Evolutionary conservation across 305 asterid genomes (phyloP).

Genomic region (Petunia hybrid): DNA sequence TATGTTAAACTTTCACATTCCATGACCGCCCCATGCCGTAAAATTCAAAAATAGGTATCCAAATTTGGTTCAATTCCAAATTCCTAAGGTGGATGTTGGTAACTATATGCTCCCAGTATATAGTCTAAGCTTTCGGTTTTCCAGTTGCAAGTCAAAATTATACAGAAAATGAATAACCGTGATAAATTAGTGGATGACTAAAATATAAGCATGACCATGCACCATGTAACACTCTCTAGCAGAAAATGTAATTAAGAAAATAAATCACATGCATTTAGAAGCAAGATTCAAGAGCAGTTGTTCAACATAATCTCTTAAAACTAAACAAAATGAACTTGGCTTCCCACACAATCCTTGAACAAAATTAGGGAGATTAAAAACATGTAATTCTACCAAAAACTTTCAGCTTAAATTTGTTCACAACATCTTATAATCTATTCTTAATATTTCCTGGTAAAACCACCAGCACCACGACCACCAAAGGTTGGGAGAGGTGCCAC

Average conservation of each 20-base stretch:
- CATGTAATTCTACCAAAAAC: background rate
- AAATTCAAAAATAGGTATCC: no score
- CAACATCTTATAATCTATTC: background rate
- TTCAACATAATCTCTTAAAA: slow-evolving; percentile 2
- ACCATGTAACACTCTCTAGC: slow-evolving; percentile 15
- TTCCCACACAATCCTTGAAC: background rate
- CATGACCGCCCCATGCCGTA: no score
- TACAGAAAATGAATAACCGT: background rate
- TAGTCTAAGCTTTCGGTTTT: background rate
- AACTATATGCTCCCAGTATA: background rate
- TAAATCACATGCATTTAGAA: background rate
- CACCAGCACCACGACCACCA: slow-evolving; percentile 38
- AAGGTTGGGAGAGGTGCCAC: slow-evolving; percentile 30
- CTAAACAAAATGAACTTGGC: background rate
- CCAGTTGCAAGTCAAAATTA: background rate
- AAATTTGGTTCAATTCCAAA: no score
- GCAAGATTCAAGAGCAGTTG: slow-evolving; percentile 1
- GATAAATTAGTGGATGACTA: background rate
- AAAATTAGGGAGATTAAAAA: slow-evolving; percentile 8
- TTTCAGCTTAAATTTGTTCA: slow-evolving; percentile 13
- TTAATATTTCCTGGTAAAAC: slow-evolving; percentile 33
- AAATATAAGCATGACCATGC: background rate
- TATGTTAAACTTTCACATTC: no score
- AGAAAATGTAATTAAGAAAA: slow-evolving; percentile 8
- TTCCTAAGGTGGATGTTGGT: no score